phyloP scores from a whole-genome alignment of 495 filamentous ascomycete species.

The Lindgomyces ingoldianus region DNA sequence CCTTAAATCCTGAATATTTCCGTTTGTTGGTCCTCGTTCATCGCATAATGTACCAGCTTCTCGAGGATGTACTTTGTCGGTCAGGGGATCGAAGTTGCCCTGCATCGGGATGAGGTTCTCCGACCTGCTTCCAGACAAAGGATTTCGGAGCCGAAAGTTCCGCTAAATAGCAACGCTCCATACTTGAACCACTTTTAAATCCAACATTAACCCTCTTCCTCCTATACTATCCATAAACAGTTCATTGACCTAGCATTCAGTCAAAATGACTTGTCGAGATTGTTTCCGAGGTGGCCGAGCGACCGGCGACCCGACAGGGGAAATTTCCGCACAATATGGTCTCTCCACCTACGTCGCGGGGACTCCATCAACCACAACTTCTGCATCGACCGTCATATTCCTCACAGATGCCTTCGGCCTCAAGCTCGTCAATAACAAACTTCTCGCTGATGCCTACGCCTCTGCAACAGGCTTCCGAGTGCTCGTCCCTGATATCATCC shows the following conservation, averaged over 20 bases:
- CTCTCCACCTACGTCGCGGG: slow-evolving; percentile 28
- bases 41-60: no score
- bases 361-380: slow-evolving; percentile 3
- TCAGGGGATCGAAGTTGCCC: no score
- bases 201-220: not conserved
- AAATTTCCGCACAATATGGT: slow-evolving; percentile 14
- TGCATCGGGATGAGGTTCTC: no score
- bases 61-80: no score
- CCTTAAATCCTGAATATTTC: no score
- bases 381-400: slow-evolving; percentile 30
- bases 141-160: no score
- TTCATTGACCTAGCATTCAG: not conserved
- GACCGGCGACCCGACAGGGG: slow-evolving; percentile 19
- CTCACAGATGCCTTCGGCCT: slow-evolving; percentile 34
- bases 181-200: not conserved
- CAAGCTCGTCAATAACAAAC: slow-evolving; percentile 32
- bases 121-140: no score
- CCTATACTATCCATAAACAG: not conserved
- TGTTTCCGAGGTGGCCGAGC: slow-evolving; percentile 29
- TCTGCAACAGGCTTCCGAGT: slow-evolving; percentile 28
- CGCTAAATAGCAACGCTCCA: no score
- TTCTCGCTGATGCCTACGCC: slow-evolving; percentile 34
- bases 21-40: no score
- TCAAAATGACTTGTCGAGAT: slow-evolving; percentile 34
- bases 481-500: slow-evolving; percentile 31